Conservation (phyloP, 1,284 basidiomycete species). For the Boletus sp. region DNA sequence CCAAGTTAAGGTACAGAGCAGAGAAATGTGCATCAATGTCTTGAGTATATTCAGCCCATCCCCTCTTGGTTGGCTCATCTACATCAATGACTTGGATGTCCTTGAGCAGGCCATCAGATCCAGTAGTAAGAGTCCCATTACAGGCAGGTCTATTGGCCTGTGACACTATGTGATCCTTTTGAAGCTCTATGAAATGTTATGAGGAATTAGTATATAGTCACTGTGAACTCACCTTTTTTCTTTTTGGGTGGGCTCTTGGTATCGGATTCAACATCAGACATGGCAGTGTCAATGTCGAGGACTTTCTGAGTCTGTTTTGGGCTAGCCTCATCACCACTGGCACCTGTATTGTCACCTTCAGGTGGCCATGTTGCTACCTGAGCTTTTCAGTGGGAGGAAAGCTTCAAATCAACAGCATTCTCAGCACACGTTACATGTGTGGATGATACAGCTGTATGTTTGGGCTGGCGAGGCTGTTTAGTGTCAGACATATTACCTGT, state of each 20-base stretch:
- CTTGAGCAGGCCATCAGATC: background rate
- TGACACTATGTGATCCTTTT: no score
- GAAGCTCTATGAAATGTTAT: background rate
- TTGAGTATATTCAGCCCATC: background rate
- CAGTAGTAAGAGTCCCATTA: background rate
- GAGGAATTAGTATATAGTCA: background rate
- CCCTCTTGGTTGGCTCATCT: background rate
- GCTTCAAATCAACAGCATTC: constrained; percentile 3
- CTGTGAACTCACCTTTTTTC: background rate
- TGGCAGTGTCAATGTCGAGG: background rate
- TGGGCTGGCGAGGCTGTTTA: constrained; percentile 1
- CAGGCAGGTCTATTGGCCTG: no score
- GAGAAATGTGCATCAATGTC: background rate
- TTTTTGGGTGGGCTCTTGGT: background rate
- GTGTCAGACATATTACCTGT: background rate
- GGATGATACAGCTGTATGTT: background rate
- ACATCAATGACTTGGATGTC: no score
- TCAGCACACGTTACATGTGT: background rate
- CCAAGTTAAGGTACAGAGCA: background rate
- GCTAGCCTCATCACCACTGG: no score
- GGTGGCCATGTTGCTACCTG: background rate
- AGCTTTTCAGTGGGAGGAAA: background rate
- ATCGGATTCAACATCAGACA: background rate
- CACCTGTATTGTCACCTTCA: background rate
- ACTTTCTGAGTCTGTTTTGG: background rate